phyloP scores from a whole-genome alignment of 2,329 filamentous ascomycete genomes.

The Fusarium floridanum region DNA sequence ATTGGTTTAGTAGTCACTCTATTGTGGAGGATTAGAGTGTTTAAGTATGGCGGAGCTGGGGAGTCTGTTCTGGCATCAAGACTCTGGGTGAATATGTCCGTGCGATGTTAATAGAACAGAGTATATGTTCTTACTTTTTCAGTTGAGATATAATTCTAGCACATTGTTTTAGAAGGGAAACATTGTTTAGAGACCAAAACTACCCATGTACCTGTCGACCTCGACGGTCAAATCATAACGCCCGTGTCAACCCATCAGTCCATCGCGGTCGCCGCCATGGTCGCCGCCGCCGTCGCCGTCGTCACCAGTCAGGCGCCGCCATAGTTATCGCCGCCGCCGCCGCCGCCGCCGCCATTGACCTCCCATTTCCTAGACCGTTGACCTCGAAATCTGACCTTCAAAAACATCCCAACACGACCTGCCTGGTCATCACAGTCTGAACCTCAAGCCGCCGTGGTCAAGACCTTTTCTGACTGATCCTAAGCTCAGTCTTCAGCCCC shows the following conservation, averaged over 20 bases:
- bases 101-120: neutral
- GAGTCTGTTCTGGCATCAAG: neutral
- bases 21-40: neutral
- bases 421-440: neutral
- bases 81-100: neutral
- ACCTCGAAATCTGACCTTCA: neutral
- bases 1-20: neutral
- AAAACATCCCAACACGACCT: neutral
- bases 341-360: too few species aligned
- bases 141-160: neutral
- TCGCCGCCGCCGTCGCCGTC: too few species aligned
- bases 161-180: neutral
- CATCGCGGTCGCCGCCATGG: too few species aligned
- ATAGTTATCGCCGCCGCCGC: too few species aligned
- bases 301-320: too few species aligned
- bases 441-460: accelerated
- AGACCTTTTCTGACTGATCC: accelerated
- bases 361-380: neutral
- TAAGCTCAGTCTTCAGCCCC: neutral
- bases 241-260: neutral
- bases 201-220: neutral
- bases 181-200: neutral
- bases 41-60: neutral
- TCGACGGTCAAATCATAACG: neutral
- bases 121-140: neutral